phyloP scores from a whole-genome alignment of 2,329 filamentous ascomycete species.

The Tolypocladium tundrense region DNA sequence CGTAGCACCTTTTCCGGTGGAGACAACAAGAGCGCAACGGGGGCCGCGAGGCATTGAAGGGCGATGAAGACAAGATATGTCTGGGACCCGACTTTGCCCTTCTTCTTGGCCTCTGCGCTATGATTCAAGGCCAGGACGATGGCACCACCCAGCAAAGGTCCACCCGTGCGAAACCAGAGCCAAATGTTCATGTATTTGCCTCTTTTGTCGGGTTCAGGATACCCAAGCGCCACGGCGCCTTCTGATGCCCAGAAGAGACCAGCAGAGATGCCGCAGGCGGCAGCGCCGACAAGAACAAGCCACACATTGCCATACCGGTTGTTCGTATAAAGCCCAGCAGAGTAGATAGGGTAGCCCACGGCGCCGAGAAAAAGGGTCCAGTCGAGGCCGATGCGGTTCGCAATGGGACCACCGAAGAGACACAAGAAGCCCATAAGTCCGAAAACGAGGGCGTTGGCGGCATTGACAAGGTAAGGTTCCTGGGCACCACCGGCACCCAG shows the following conservation, averaged over 20 bases:
- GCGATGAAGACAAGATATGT: slow-evolving; percentile 19
- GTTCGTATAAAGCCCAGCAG: slow-evolving; percentile 39
- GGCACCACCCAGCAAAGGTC: slow-evolving; percentile 34
- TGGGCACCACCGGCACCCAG: not conserved
- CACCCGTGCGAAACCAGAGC: slow-evolving; percentile 37
- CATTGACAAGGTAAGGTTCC: slow-evolving; percentile 18
- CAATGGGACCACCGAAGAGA: slow-evolving; percentile 34
- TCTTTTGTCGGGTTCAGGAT: slow-evolving; percentile 34
- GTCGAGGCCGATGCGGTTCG: slow-evolving; percentile 36
- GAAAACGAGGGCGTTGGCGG: slow-evolving; percentile 39
- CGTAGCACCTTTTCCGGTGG: slow-evolving; percentile 17
- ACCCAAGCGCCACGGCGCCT: slow-evolving; percentile 37
- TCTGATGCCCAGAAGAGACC: slow-evolving; percentile 41
- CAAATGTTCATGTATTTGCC: slow-evolving; percentile 26
- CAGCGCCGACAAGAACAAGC: slow-evolving; percentile 39
- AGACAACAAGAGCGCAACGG: slow-evolving; percentile 15
- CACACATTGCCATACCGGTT: slow-evolving; percentile 40
- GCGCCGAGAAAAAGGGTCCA: slow-evolving; percentile 34
- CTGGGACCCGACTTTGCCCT: slow-evolving; percentile 13
- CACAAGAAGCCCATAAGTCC: slow-evolving; percentile 35
- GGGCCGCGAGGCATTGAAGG: slow-evolving; percentile 15
- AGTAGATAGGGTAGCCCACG: slow-evolving; percentile 37
- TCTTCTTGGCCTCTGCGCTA: slow-evolving; percentile 7
- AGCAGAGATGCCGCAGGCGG: slow-evolving; percentile 35
- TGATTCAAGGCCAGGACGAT: slow-evolving; percentile 34